These are phyloP conservation scores for Podospora sp. DNA, from an alignment of 495 filamentous ascomycete species.

Conservation along the genomic window DNA sequence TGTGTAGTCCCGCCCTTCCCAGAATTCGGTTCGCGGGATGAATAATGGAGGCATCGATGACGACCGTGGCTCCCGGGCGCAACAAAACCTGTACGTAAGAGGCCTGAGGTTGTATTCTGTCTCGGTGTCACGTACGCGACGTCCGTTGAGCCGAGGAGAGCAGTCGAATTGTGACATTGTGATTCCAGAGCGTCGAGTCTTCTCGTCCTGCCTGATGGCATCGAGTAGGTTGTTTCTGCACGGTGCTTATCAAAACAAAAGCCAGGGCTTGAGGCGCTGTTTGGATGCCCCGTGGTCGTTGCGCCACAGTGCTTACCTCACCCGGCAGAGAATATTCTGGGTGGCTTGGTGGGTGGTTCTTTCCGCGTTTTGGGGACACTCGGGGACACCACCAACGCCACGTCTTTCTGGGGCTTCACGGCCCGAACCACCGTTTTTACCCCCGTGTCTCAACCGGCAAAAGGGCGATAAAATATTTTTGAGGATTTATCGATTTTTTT, in stretches of 20 bases:
- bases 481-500: neutral
- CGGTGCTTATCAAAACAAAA: neutral
- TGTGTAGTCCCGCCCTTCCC: neutral
- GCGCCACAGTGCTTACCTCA: conserved; percentile 2
- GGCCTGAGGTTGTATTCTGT: neutral
- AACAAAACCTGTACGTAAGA: neutral
- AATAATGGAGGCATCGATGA: neutral
- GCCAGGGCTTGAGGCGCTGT: neutral
- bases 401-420: conserved; percentile 5
- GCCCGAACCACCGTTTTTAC: conserved; percentile 20
- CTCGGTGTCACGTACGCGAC: neutral
- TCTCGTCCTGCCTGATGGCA: neutral
- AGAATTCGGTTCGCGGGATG: neutral
- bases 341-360: neutral
- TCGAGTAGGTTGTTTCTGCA: neutral
- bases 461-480: conserved; percentile 5
- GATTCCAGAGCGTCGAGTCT: neutral
- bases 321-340: neutral
- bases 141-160: neutral
- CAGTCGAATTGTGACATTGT: neutral
- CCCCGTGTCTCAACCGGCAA: conserved; percentile 3
- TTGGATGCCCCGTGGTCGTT: neutral
- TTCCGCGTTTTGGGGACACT: too few species aligned
- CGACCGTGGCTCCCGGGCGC: neutral
- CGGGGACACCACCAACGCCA: neutral